Percentiles rank a stretch among this genome's conserved stretches.
These are phyloP conservation scores for Datisca glomerata DNA, from an alignment of 306 rosid genomes.

Conservation along the genomic window DNA sequence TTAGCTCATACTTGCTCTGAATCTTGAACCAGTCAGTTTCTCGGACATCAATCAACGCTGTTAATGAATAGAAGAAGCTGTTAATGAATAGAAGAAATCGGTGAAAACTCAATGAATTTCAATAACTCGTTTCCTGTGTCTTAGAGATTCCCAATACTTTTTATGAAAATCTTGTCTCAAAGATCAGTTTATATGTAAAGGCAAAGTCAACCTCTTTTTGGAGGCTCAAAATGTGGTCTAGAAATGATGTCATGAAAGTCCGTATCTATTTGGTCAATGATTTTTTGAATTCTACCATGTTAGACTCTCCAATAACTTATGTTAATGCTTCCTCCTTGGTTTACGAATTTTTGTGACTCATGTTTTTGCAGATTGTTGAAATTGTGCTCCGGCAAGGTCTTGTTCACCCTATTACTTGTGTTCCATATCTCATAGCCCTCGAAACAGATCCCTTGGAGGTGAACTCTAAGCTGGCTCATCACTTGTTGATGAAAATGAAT, in stretches of 20 bases:
- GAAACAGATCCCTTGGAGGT: conserved; percentile 88
- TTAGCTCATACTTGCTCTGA: no score
- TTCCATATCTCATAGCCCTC: conserved; percentile 92
- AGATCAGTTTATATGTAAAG: no score
- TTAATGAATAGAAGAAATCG: no score
- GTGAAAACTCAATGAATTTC: no score
- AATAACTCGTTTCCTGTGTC: no score
- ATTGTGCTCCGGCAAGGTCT: conserved; percentile 97
- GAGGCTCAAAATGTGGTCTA: no score
- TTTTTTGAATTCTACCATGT: neutral
- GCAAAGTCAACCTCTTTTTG: no score
- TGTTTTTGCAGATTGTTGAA: conserved; percentile 76
- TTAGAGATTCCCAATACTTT: no score
- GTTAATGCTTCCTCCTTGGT: neutral
- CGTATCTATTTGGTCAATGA: neutral
- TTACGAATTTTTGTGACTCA: neutral
- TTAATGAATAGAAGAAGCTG: neutral
- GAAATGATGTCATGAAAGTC: no score
- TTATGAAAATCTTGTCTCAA: no score
- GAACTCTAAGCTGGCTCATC: conserved; percentile 85
- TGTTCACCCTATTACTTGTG: conserved; percentile 98
- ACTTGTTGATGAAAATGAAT: conserved; percentile 89
- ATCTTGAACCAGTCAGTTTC: no score
- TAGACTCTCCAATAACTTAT: neutral
- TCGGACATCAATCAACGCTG: neutral